Conservation (phyloP, 495 filamentous ascomycete species). For the Thermothielavioides terrestris region DNA sequence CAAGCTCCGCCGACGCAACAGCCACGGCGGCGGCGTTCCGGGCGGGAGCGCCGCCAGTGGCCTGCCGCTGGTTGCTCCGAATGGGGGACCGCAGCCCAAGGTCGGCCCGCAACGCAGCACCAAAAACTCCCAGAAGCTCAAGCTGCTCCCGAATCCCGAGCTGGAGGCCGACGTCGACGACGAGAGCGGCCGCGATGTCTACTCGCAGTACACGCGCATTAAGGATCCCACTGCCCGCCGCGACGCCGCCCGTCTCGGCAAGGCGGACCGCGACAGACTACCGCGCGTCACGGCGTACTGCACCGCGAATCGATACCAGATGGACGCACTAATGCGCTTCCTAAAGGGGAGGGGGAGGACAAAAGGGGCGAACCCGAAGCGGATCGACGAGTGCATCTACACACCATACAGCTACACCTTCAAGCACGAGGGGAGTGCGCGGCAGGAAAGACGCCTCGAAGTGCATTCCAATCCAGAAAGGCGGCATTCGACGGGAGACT, state of each 20-base stretch:
- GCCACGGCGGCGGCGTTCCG: slow-evolving; percentile 50
- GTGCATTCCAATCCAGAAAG: slow-evolving; percentile 52
- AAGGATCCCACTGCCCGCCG: slow-evolving; percentile 90
- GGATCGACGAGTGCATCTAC: slow-evolving; percentile 96
- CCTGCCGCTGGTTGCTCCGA: slow-evolving; percentile 45
- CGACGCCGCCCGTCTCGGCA: slow-evolving; percentile 87
- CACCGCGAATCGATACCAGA: slow-evolving; percentile 80
- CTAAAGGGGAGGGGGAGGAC: slow-evolving; percentile 71
- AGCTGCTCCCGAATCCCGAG: slow-evolving; percentile 84
- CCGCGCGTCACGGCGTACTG: slow-evolving; percentile 94
- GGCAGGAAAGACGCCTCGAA: slow-evolving; percentile 22
- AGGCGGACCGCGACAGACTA: slow-evolving; percentile 78
- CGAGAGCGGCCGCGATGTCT: slow-evolving; percentile 90
- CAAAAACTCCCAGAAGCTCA: slow-evolving; percentile 91
- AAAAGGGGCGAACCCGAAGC: slow-evolving; percentile 73
- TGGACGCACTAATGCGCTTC: slow-evolving; percentile 80
- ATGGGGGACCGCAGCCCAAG: slow-evolving; percentile 52
- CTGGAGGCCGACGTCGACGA: slow-evolving; percentile 66
- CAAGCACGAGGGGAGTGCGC: slow-evolving; percentile 25
- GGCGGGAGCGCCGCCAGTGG: slow-evolving; percentile 7
- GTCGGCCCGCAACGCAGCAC: slow-evolving; percentile 92
- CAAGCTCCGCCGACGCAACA: slow-evolving; percentile 79
- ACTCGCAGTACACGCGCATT: slow-evolving; percentile 85
- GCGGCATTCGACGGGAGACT: slow-evolving; percentile 32
- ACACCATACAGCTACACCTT: slow-evolving; percentile 71